phyloP scores from a whole-genome alignment of 805 yeast genomes.

The Ogataea wickerhamii region DNA sequence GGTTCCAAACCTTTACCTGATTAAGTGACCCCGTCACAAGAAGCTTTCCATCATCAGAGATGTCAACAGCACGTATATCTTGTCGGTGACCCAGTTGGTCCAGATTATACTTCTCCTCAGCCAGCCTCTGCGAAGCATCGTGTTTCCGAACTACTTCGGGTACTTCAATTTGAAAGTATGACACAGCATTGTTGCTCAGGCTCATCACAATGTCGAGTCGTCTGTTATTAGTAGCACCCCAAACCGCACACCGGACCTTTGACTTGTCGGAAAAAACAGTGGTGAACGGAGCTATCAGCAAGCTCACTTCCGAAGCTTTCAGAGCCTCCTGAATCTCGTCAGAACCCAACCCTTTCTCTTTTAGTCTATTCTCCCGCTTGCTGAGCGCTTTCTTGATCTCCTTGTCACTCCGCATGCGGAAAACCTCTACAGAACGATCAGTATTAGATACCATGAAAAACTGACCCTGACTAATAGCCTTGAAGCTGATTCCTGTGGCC shows the following conservation, averaged over 20 bases:
- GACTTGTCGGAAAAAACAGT: slow-evolving; percentile 56
- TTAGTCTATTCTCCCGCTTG: slow-evolving; percentile 72
- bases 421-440: slow-evolving; percentile 77
- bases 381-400: slow-evolving; percentile 76
- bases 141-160: slow-evolving; percentile 58
- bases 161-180: slow-evolving; percentile 54
- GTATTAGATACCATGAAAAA: slow-evolving; percentile 71
- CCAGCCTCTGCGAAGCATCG: slow-evolving; percentile 37
- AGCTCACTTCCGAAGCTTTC: slow-evolving; percentile 46
- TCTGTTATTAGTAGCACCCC: slow-evolving; percentile 51
- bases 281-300: slow-evolving; percentile 66
- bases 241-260: slow-evolving; percentile 63
- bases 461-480: slow-evolving; percentile 35
- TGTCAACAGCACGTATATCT: slow-evolving; percentile 79
- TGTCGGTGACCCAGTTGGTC: slow-evolving; percentile 86
- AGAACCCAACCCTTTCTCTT: slow-evolving; percentile 61
- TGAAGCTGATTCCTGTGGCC: slow-evolving; percentile 58
- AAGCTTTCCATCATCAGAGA: slow-evolving; percentile 76
- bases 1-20: slow-evolving; percentile 82
- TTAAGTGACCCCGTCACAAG: slow-evolving; percentile 92
- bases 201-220: slow-evolving; percentile 59
- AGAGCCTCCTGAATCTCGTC: slow-evolving; percentile 55
- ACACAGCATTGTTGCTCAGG: slow-evolving; percentile 70
- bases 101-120: slow-evolving; percentile 49
- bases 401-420: slow-evolving; percentile 67